Evolutionary conservation across 164 flowering plant species (phyloP).

Genomic region (Tinospora cordifolia): DNA sequence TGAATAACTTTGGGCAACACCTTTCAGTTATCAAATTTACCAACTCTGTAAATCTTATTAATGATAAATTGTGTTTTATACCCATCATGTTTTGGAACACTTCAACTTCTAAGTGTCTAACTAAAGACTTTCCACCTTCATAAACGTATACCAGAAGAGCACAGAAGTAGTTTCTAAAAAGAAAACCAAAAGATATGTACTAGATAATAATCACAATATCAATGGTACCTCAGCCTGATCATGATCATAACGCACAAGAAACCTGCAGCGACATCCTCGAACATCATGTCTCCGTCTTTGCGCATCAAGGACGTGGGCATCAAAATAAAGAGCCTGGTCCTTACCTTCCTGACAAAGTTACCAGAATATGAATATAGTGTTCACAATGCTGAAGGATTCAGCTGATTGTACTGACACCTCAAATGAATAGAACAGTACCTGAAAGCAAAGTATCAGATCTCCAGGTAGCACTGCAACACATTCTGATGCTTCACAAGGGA

Average conservation of each 20-base stretch:
- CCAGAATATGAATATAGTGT: not conserved
- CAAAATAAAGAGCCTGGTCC: slow-evolving; percentile 97
- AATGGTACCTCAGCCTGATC: slow-evolving; percentile 84
- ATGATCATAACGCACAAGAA: slow-evolving; percentile 89
- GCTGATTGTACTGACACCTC: not conserved
- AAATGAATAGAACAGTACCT: slow-evolving; percentile 34
- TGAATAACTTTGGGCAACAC: too few species aligned
- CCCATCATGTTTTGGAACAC: too few species aligned
- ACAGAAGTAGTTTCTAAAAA: not conserved
- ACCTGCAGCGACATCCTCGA: slow-evolving; percentile 97
- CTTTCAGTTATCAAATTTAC: too few species aligned
- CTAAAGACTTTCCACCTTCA: too few species aligned
- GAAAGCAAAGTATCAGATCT: slow-evolving; percentile 93
- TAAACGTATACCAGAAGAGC: not conserved
- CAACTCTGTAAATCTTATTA: too few species aligned
- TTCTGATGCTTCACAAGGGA: slow-evolving; percentile 96
- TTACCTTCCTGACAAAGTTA: slow-evolving; percentile 76
- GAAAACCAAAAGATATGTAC: not conserved
- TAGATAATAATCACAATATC: not conserved
- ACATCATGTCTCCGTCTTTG: slow-evolving; percentile 94
- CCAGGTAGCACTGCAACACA: slow-evolving; percentile 94
- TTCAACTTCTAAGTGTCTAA: too few species aligned
- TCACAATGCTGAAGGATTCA: not conserved
- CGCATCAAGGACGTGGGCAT: slow-evolving; percentile 95
- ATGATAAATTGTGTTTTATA: too few species aligned